A percentile compares a stretch with the other conserved stretches of the same genome.
Evolutionary conservation across 164 flowering plant species (phyloP).

Genomic region (Magnolia changhungtana): DNA sequence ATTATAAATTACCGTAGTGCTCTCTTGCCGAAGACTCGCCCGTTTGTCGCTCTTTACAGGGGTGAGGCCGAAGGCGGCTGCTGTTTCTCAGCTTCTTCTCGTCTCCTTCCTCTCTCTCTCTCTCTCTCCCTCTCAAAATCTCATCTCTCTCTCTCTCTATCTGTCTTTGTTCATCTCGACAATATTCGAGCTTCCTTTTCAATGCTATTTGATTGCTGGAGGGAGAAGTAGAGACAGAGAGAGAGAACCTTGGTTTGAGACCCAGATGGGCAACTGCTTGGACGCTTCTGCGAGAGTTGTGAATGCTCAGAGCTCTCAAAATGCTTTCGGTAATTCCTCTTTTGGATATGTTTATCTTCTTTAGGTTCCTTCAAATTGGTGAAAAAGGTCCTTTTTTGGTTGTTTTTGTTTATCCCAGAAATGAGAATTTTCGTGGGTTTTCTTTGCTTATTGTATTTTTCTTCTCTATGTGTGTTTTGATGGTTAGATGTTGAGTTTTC

Average conservation of each 20-base stretch:
- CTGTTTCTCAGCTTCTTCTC: not conserved
- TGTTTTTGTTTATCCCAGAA: not conserved
- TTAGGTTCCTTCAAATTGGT: not conserved
- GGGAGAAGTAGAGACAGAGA: not conserved
- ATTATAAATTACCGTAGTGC: too few species aligned
- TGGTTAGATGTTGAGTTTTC: not conserved
- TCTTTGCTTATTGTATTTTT: not conserved
- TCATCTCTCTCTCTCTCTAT: not conserved
- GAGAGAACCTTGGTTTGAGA: not conserved
- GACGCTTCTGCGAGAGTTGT: slow-evolving; percentile 10
- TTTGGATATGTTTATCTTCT: not conserved
- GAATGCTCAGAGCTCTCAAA: slow-evolving; percentile 11
- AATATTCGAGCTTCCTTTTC: not conserved
- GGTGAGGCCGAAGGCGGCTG: too few species aligned
- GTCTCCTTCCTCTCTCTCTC: not conserved
- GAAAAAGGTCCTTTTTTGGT: not conserved
- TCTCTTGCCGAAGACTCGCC: too few species aligned
- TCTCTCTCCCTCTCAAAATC: slow-evolving; percentile 5
- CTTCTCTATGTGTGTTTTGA: not conserved
- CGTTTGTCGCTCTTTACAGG: too few species aligned
- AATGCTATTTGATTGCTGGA: not conserved
- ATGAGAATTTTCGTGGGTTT: not conserved
- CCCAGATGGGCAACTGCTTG: slow-evolving; percentile 46
- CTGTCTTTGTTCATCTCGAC: not conserved
- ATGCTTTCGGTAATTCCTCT: slow-evolving; percentile 4